Evolutionary conservation across 805 yeast species (phyloP).

Genomic region (Phaffomyces thermotolerans): DNA sequence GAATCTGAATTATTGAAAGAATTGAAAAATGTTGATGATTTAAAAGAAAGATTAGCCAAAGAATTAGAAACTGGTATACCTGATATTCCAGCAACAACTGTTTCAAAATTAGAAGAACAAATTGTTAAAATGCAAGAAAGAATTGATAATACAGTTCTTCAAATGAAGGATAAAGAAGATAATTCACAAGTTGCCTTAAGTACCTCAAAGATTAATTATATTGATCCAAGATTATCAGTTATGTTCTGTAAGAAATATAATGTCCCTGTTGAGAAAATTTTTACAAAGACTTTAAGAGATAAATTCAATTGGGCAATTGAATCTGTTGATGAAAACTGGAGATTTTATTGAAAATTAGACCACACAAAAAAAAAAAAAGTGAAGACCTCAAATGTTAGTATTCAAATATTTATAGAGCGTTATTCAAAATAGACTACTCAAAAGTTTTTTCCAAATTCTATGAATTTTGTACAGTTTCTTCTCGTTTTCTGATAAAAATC

Average conservation of each 20-base stretch:
- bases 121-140: conserved; percentile 67
- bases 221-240: conserved; percentile 88
- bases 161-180: conserved; percentile 86
- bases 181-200: conserved; percentile 90
- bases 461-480: too few relatives aligned
- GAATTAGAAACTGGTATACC: conserved; percentile 57
- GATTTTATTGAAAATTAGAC: conserved; percentile 38
- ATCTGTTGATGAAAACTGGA: conserved; percentile 83
- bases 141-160: conserved; percentile 59
- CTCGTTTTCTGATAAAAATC: too few relatives aligned
- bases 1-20: conserved; percentile 53
- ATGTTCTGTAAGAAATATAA: conserved; percentile 77
- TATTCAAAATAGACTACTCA: not conserved
- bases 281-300: conserved; percentile 85
- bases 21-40: conserved; percentile 46
- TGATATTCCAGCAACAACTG: conserved; percentile 43
- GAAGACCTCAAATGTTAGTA: too few relatives aligned
- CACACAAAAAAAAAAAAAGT: too few relatives aligned
- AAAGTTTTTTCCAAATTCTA: not conserved
- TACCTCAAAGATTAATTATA: conserved; percentile 90
- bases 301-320: conserved; percentile 96
- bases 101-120: conserved; percentile 65
- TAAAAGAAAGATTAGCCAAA: conserved; percentile 40
- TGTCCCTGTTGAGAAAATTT: conserved; percentile 88
- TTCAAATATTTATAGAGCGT: not conserved